Evolutionary conservation across 306 rosid genomes (phyloP).

Genomic region (Vachellia pachyceras): DNA sequence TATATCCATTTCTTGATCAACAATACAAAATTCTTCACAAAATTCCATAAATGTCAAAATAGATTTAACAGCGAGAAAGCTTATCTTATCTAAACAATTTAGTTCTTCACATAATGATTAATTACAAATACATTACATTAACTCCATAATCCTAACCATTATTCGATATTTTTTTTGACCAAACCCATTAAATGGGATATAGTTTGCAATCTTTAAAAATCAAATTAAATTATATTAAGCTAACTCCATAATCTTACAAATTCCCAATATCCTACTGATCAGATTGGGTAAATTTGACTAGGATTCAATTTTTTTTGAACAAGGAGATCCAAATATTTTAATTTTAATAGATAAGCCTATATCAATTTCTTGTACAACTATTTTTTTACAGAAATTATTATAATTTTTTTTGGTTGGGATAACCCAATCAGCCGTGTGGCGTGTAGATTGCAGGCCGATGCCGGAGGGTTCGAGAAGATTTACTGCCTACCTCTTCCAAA

Average conservation of each 20-base stretch:
- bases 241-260: not conserved
- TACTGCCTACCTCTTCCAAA: not conserved
- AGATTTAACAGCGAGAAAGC: too few species aligned
- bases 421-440: not conserved
- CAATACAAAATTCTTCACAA: too few species aligned
- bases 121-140: too few species aligned
- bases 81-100: too few species aligned
- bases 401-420: not conserved
- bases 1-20: too few species aligned
- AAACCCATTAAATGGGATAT: not conserved
- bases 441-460: constrained; percentile 42
- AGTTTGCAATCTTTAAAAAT: not conserved
- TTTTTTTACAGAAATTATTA: not conserved
- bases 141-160: too few species aligned
- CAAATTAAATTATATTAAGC: not conserved
- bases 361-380: not conserved
- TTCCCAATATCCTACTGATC: too few species aligned
- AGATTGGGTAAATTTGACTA: too few species aligned
- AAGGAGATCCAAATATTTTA: too few species aligned
- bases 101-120: not conserved
- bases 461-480: constrained; percentile 37
- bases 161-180: too few species aligned
- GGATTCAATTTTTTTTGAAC: too few species aligned
- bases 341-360: not conserved
- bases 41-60: too few species aligned